A percentile compares a stretch with the other conserved stretches of the same genome.
Evolutionary conservation across 495 filamentous ascomycete genomes (phyloP).

Genomic region (Parathielavia appendiculata): DNA sequence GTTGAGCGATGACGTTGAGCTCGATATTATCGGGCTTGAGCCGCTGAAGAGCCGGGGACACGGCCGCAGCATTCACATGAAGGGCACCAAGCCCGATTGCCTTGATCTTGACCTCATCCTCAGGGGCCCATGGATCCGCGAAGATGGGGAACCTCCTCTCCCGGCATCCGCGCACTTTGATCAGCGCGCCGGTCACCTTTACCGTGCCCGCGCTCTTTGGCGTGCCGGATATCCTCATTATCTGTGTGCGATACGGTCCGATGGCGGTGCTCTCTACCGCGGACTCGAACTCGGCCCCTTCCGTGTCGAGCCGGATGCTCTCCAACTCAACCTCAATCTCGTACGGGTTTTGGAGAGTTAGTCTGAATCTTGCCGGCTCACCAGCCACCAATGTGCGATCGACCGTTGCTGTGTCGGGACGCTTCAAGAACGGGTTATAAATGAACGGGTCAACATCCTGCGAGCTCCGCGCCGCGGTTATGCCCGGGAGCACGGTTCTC

Average conservation of each 20-base stretch:
- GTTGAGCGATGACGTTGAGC: slow-evolving; percentile 67
- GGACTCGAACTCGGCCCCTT: slow-evolving; percentile 65
- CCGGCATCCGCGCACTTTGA: slow-evolving; percentile 74
- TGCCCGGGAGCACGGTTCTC: slow-evolving; percentile 63
- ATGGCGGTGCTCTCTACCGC: slow-evolving; percentile 60
- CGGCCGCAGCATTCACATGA: slow-evolving; percentile 35
- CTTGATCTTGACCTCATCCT: slow-evolving; percentile 68
- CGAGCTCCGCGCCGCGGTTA: slow-evolving; percentile 46
- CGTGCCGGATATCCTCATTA: slow-evolving; percentile 64
- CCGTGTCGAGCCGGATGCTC: slow-evolving; percentile 65
- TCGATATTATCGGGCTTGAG: slow-evolving; percentile 47
- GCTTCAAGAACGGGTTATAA: slow-evolving; percentile 81
- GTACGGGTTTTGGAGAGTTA: slow-evolving; percentile 88
- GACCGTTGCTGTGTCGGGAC: slow-evolving; percentile 48
- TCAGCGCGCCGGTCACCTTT: slow-evolving; percentile 69
- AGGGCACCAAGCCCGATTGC: slow-evolving; percentile 61
- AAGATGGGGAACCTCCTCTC: slow-evolving; percentile 83
- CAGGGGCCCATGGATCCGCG: slow-evolving; percentile 65
- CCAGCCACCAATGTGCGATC: slow-evolving; percentile 69
- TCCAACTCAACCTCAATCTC: slow-evolving; percentile 90
- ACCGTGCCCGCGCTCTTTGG: slow-evolving; percentile 61
- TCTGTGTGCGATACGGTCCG: slow-evolving; percentile 74
- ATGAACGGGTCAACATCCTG: slow-evolving; percentile 78
- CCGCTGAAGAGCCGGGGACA: slow-evolving; percentile 30
- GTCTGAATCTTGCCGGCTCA: slow-evolving; percentile 67